These are phyloP conservation scores for Solanum chiquidenum DNA, from an alignment of 257 asterid genomes.

Conservation along the genomic window DNA sequence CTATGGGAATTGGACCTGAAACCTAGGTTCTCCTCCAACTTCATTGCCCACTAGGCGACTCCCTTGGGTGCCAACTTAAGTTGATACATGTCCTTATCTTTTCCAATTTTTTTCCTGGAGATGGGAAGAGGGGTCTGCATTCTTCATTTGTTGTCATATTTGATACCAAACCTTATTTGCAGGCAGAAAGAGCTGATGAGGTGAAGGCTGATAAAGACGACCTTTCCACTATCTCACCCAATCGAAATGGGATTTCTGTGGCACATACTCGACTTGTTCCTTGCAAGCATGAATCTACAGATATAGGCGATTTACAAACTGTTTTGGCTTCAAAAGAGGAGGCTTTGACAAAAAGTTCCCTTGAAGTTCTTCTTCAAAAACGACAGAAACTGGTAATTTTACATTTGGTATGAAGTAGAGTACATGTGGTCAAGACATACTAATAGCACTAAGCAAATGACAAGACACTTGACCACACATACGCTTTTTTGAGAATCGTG, in stretches of 20 bases:
- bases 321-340: conserved; percentile 15
- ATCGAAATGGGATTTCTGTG: not conserved
- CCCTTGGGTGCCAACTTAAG: not conserved
- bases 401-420: not conserved
- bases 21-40: not conserved
- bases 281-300: not conserved
- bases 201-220: not conserved
- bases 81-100: not conserved
- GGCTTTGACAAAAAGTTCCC: conserved; percentile 23
- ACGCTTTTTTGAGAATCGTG: not conserved
- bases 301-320: conserved; percentile 1
- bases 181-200: conserved; percentile 12
- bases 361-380: conserved; percentile 28
- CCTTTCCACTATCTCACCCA: not conserved
- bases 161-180: not conserved
- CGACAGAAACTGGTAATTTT: conserved; percentile 39
- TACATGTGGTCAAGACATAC: not conserved
- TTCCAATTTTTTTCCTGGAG: not conserved
- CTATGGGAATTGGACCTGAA: not conserved
- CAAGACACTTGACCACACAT: not conserved
- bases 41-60: not conserved
- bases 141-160: not conserved
- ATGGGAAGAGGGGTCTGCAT: not conserved
- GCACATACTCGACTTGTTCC: conserved; percentile 8
- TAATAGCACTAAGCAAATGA: not conserved